Evolutionary conservation across 345 rosid species (phyloP).

Genomic region (Citrus maxima): DNA sequence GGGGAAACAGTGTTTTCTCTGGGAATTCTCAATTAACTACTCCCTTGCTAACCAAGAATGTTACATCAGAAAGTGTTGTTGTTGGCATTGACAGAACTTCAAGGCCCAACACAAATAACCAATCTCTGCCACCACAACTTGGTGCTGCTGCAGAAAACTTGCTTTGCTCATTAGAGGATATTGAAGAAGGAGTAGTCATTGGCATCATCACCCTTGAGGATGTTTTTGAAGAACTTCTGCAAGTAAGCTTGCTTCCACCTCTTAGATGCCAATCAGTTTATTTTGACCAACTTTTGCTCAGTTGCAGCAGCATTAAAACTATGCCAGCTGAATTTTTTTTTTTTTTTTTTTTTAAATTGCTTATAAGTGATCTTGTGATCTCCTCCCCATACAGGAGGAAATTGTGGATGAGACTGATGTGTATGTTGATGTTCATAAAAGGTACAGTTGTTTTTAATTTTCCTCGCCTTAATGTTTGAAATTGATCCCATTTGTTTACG

Average conservation of each 20-base stretch:
- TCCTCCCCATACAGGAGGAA: slow-evolving; percentile 52
- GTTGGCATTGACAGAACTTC: slow-evolving; percentile 50
- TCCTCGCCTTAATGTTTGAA: not conserved
- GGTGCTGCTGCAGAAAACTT: slow-evolving; percentile 29
- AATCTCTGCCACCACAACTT: slow-evolving; percentile 23
- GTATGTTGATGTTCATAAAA: slow-evolving; percentile 73
- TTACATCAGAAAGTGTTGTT: slow-evolving; percentile 29
- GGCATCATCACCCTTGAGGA: slow-evolving; percentile 85
- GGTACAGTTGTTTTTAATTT: slow-evolving; percentile 32
- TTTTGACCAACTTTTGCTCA: not conserved
- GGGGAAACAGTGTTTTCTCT: slow-evolving; percentile 24
- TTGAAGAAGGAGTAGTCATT: slow-evolving; percentile 74
- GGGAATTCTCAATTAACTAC: slow-evolving; percentile 33
- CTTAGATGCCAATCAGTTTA: not conserved
- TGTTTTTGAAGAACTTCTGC: slow-evolving; percentile 85
- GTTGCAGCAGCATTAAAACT: not conserved
- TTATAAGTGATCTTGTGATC: slow-evolving; percentile 13
- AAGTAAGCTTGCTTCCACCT: slow-evolving; percentile 36
- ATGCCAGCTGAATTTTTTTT: slow-evolving; percentile 5
- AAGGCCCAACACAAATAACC: slow-evolving; percentile 30
- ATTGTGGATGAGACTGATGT: slow-evolving; percentile 82
- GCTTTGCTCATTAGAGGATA: slow-evolving; percentile 41
- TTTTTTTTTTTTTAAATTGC: not conserved
- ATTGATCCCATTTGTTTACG: not conserved
- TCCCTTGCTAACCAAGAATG: slow-evolving; percentile 51